These are phyloP conservation scores for Dendrobium catenatum DNA, from an alignment of 106 monocot genomes.

Conservation along the genomic window DNA sequence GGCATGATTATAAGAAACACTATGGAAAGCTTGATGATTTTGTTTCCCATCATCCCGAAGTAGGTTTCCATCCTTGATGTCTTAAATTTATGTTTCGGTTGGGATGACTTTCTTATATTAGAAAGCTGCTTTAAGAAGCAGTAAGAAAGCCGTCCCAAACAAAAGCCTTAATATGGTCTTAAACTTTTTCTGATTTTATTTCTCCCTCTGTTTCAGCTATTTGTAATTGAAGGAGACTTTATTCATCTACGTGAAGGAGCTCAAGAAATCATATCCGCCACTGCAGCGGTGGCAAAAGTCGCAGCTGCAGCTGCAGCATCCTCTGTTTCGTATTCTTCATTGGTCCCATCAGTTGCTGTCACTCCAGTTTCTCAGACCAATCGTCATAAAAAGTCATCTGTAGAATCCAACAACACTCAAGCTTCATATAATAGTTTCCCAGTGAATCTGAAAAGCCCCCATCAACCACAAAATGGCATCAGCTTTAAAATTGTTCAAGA, in stretches of 20 bases:
- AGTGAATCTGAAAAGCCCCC: slow-evolving; percentile 2
- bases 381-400: slow-evolving; percentile 39
- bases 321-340: slow-evolving; percentile 47
- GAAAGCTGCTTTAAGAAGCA: too few relatives aligned
- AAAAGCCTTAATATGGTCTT: neutral
- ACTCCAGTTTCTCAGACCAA: slow-evolving; percentile 86
- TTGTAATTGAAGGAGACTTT: slow-evolving; percentile 86
- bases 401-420: slow-evolving; percentile 17
- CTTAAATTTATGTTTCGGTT: neutral
- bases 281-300: slow-evolving; percentile 82
- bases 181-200: neutral
- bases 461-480: slow-evolving; percentile 30
- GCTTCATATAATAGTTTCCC: slow-evolving; percentile 19
- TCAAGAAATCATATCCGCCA: slow-evolving; percentile 88
- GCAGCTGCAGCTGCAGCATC: slow-evolving; percentile 49
- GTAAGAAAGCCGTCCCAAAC: too few relatives aligned
- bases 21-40: slow-evolving; percentile 96
- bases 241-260: slow-evolving; percentile 94
- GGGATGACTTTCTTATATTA: too few relatives aligned
- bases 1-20: slow-evolving; percentile 88
- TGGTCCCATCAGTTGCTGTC: slow-evolving; percentile 71
- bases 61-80: slow-evolving; percentile 14
- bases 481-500: slow-evolving; percentile 29
- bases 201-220: slow-evolving; percentile 43
- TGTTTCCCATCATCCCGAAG: slow-evolving; percentile 78